Evolutionary conservation across 805 yeast species (phyloP).

Genomic region (Schizosaccharomyces lindneri): DNA sequence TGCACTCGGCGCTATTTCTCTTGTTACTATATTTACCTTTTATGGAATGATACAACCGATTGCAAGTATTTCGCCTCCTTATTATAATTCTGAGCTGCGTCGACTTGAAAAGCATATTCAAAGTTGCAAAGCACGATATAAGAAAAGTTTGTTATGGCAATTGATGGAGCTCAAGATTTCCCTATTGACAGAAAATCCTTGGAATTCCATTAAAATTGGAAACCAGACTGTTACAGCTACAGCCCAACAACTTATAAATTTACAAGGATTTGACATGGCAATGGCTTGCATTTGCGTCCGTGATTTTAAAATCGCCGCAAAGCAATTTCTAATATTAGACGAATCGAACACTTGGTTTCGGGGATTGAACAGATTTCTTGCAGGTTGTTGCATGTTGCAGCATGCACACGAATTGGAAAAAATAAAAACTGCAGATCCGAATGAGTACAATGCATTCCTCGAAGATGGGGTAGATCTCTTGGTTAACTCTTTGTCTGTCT

Average conservation of each 20-base stretch:
- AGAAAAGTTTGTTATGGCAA: constrained; percentile 74
- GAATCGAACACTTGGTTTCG: constrained; percentile 76
- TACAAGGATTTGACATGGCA: constrained; percentile 61
- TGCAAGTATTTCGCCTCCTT: constrained; percentile 50
- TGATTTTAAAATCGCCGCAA: constrained; percentile 54
- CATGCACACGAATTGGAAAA: neutral
- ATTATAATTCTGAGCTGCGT: constrained; percentile 9
- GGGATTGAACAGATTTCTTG: constrained; percentile 59
- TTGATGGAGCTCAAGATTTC: constrained; percentile 70
- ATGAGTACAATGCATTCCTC: too few relatives aligned
- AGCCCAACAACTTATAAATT: constrained; percentile 77
- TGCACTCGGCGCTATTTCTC: constrained; percentile 77
- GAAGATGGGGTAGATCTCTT: too few relatives aligned
- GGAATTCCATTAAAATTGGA: constrained; percentile 44
- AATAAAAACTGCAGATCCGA: too few relatives aligned
- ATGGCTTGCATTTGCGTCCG: constrained; percentile 52
- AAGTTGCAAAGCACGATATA: constrained; percentile 26
- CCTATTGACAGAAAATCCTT: constrained; percentile 42
- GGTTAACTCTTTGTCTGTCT: too few relatives aligned
- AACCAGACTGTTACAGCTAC: constrained; percentile 36
- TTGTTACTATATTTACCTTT: constrained; percentile 56
- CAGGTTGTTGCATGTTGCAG: constrained; percentile 41
- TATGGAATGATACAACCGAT: constrained; percentile 87
- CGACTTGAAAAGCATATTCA: constrained; percentile 11
- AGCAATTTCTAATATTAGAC: constrained; percentile 37